These are phyloP conservation scores for Macrolepiota fuliginosa DNA, from an alignment of 768 basidiomycete species.

Conservation along the genomic window DNA sequence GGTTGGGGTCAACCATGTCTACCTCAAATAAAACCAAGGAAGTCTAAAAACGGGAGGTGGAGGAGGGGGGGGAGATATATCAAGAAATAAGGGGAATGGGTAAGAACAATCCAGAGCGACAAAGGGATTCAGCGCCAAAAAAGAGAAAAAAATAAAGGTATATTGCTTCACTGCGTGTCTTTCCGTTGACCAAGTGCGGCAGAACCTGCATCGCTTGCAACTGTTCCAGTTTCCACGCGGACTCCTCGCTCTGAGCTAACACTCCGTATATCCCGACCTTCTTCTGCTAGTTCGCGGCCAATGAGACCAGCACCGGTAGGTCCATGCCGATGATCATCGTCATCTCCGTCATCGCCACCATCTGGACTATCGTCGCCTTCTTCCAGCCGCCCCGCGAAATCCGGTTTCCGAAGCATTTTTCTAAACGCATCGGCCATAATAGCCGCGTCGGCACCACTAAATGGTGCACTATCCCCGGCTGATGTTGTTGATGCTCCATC, in stretches of 20 bases:
- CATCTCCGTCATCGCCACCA: conserved; percentile 30
- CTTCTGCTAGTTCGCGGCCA: conserved; percentile 78
- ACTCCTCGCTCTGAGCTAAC: conserved; percentile 80
- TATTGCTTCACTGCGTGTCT: conserved; percentile 7
- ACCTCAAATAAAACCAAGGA: background rate
- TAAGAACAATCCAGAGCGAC: conserved; percentile 11
- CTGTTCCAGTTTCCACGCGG: conserved; percentile 50
- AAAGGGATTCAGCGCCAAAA: conserved; percentile 8
- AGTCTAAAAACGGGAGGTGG: background rate
- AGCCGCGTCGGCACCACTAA: conserved; percentile 84
- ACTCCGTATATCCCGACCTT: conserved; percentile 85
- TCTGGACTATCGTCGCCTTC: conserved; percentile 65
- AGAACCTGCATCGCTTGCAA: conserved; percentile 13
- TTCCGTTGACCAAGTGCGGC: conserved; percentile 12
- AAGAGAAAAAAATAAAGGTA: conserved; percentile 4
- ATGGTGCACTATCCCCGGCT: conserved; percentile 60
- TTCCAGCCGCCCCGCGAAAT: conserved; percentile 71
- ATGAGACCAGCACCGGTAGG: conserved; percentile 37
- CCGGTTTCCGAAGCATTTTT: conserved; percentile 84
- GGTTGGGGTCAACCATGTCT: background rate
- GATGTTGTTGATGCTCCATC: conserved; percentile 78
- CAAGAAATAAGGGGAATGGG: background rate
- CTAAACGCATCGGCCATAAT: conserved; percentile 94
- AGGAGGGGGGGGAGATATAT: background rate
- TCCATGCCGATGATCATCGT: conserved; percentile 7